phyloP scores from a whole-genome alignment of 108 stramenopile species.

The Cyclotella baltica region DNA sequence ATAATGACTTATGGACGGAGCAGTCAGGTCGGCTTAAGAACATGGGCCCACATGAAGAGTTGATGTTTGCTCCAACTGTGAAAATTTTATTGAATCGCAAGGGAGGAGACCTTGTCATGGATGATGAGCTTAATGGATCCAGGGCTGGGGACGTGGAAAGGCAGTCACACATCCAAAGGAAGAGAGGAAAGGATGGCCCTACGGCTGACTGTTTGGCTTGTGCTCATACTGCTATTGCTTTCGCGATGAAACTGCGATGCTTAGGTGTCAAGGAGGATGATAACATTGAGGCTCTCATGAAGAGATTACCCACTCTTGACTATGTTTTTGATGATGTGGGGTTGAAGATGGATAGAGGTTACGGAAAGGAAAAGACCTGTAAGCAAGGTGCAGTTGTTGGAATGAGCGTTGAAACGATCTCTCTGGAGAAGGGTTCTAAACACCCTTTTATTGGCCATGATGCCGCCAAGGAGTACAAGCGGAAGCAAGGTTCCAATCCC shows the following conservation, averaged over 20 bases:
- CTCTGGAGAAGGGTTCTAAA: no score
- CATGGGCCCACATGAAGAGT: no score
- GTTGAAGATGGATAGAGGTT: no score
- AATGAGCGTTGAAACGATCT: background rate
- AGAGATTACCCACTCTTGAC: background rate
- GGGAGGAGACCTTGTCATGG: no score
- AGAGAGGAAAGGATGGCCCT: no score
- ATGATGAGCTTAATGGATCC: background rate
- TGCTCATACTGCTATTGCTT: slow-evolving; percentile 1
- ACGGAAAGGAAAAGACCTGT: background rate
- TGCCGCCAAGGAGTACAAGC: no score
- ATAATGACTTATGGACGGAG: no score
- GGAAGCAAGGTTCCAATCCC: no score
- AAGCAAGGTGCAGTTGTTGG: background rate
- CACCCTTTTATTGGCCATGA: background rate
- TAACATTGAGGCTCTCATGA: background rate
- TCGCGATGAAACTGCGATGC: background rate
- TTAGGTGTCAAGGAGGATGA: background rate
- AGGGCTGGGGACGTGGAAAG: background rate
- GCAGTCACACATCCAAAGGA: background rate
- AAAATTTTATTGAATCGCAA: background rate
- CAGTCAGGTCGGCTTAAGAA: background rate
- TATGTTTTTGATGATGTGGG: no score
- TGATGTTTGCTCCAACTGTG: background rate
- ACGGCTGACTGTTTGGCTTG: no score